Conservation (phyloP, 106 monocot species). For the Dendrobium chrysotoxum region DNA sequence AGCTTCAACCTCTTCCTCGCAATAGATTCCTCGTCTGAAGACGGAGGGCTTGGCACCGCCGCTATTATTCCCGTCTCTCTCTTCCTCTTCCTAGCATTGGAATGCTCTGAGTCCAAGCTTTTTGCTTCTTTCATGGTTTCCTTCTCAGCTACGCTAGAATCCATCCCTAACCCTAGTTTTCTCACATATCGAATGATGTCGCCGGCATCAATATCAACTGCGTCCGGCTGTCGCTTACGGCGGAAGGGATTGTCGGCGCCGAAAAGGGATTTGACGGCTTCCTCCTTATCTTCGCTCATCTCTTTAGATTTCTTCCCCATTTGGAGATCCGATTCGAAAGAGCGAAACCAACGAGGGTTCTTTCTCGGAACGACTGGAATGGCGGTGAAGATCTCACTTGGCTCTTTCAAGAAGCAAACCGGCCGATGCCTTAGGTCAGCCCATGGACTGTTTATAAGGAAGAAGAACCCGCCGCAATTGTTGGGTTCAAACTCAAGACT, state of each 20-base stretch:
- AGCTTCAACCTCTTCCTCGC: constrained; percentile 27
- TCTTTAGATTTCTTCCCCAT: constrained; percentile 43
- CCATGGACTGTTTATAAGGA: too few relatives aligned
- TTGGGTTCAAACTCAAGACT: too few relatives aligned
- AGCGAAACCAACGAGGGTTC: not conserved
- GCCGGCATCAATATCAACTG: not conserved
- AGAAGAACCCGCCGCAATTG: too few relatives aligned
- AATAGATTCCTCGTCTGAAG: not conserved
- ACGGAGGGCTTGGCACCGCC: not conserved
- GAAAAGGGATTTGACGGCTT: constrained; percentile 58
- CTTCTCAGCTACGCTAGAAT: not conserved
- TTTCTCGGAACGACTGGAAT: not conserved
- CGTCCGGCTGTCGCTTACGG: constrained; percentile 40
- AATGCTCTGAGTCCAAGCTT: not conserved
- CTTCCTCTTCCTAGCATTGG: constrained; percentile 26
- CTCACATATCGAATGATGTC: not conserved
- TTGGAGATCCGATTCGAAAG: not conserved
- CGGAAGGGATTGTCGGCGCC: constrained; percentile 85
- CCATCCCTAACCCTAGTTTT: constrained; percentile 8
- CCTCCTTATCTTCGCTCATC: not conserved
- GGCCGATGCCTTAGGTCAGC: too few relatives aligned
- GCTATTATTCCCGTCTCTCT: constrained; percentile 5
- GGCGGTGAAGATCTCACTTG: too few relatives aligned
- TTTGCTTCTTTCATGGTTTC: not conserved
- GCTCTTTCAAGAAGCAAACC: too few relatives aligned